Percentiles rank a stretch among this genome's conserved stretches.
These are phyloP conservation scores for Sarcodon aspratus DNA, from an alignment of 768 basidiomycete genomes.

Conservation along the genomic window DNA sequence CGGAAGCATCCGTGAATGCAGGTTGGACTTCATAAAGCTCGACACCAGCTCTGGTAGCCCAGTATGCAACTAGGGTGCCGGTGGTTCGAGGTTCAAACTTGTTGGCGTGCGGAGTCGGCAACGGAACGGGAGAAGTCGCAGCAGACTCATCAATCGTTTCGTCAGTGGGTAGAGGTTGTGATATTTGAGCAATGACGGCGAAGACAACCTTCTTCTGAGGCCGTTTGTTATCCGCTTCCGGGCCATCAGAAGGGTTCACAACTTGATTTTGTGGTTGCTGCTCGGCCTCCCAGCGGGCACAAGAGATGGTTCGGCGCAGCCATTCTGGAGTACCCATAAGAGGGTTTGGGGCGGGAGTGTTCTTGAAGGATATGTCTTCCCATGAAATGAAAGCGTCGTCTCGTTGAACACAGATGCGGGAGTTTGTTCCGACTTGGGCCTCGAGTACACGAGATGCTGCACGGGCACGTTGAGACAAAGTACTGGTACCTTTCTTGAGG, in stretches of 20 bases:
- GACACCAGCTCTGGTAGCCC: constrained; percentile 58
- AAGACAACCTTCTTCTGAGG: constrained; percentile 43
- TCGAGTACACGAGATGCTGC: constrained; percentile 84
- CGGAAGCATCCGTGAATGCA: constrained; percentile 4
- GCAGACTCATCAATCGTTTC: not conserved
- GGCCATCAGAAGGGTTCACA: constrained; percentile 3
- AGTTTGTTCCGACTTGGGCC: constrained; percentile 73
- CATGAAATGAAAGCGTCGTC: constrained; percentile 78
- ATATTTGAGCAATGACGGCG: constrained; percentile 29
- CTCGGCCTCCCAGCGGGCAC: constrained; percentile 65
- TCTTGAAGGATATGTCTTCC: constrained; percentile 56
- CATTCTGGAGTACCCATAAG: constrained; percentile 56
- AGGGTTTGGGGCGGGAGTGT: constrained; percentile 10
- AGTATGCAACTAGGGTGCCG: constrained; percentile 50
- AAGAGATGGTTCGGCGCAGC: constrained; percentile 77
- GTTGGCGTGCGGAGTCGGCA: constrained; percentile 47
- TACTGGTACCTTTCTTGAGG: constrained; percentile 80
- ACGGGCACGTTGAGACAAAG: constrained; percentile 73
- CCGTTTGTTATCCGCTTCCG: not conserved
- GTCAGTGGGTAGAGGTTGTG: constrained; percentile 7
- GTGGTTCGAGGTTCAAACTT: constrained; percentile 56
- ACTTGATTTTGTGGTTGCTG: constrained; percentile 26
- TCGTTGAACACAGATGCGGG: constrained; percentile 70
- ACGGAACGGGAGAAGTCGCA: constrained; percentile 43
- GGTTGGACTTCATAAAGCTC: constrained; percentile 44